Percentiles rank a stretch among this genome's conserved stretches.
phyloP scores from a whole-genome alignment of 768 basidiomycete species.

The Pleurotus ostreatus region DNA sequence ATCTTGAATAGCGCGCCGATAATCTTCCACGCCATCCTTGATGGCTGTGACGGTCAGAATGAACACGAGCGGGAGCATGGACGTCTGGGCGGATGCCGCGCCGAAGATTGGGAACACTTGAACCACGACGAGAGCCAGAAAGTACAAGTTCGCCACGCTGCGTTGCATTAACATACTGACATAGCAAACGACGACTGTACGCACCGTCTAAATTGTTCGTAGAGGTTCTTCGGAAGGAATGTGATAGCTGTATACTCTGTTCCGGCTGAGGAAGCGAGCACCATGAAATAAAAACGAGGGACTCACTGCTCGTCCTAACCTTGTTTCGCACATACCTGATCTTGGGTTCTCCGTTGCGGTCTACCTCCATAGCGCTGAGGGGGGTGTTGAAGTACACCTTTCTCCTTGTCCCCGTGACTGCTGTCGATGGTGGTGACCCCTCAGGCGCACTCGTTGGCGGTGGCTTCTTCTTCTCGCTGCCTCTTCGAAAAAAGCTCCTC shows the following conservation, averaged over 20 bases:
- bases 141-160: conserved; percentile 91
- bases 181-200: conserved; percentile 15
- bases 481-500: conserved; percentile 56
- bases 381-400: conserved; percentile 81
- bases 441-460: conserved; percentile 19
- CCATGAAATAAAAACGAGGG: background rate
- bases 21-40: conserved; percentile 96
- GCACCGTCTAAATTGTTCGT: conserved; percentile 89
- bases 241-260: conserved; percentile 87
- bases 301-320: conserved; percentile 89
- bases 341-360: conserved; percentile 70
- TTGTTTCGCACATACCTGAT: conserved; percentile 87
- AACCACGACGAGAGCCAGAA: conserved; percentile 75
- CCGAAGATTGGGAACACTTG: conserved; percentile 93
- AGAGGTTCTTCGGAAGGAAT: conserved; percentile 91
- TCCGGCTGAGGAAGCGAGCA: background rate
- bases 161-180: conserved; percentile 3
- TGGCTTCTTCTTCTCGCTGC: conserved; percentile 39
- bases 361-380: conserved; percentile 60
- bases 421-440: conserved; percentile 29
- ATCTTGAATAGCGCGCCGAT: conserved; percentile 82
- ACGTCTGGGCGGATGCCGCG: conserved; percentile 75
- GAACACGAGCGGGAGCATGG: conserved; percentile 82
- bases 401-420: conserved; percentile 51
- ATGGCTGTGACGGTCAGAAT: conserved; percentile 87